Base-by-base conservation (phyloP, 2,329 filamentous ascomycete genomes). In the Metarhizium anisopliae region DNA sequence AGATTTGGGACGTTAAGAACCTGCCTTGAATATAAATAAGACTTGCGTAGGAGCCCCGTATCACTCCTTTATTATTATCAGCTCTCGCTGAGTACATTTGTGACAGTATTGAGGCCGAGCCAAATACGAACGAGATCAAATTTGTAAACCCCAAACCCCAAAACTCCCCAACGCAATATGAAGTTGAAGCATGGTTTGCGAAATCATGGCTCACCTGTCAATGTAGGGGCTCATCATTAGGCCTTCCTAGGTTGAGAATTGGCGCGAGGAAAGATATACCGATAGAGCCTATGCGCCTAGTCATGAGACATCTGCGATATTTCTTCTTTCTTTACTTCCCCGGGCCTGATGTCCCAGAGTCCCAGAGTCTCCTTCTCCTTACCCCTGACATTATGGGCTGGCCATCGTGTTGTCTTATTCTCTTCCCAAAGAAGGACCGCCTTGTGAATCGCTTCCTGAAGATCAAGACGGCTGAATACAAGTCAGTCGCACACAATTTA, bases 1-100 rank as follows among this genome's bases (percentile, higher is more conserved):
- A 97, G 78, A 79, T 93, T 52, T 99, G 94, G 94, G 64, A 68
- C 42, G 66, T 73, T 35, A 63, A 70, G 61, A 68, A 70, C 55
- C 58, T 73, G 62, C 71, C 68, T 25, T 71, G 60, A 40, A 16
- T 40, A 13, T 14, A 5, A 40, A 40, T 40, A 7, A 40, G 10
- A 40, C 5, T 40, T 11, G 38, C 38, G 14, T 16, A 13, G 38
- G 5, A 40, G 38, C 38, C 38, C 25, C 8, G 38, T 16, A 29
- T 20, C 20, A 11, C 43, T 25, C 13, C 10, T 13, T 2, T 47
- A 7, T 29, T 29, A 32, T 36, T 8, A 29, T 11, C 30, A 45
- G 32, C 35, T 35, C 7, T 35, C 50, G 36, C 38, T 25, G 16
- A 20, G 16, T 16, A n/a, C 38, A 20, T 6, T 13, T 45, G 40